Conservation (phyloP, 139 green algal species). For the Coelastrella sp. region DNA sequence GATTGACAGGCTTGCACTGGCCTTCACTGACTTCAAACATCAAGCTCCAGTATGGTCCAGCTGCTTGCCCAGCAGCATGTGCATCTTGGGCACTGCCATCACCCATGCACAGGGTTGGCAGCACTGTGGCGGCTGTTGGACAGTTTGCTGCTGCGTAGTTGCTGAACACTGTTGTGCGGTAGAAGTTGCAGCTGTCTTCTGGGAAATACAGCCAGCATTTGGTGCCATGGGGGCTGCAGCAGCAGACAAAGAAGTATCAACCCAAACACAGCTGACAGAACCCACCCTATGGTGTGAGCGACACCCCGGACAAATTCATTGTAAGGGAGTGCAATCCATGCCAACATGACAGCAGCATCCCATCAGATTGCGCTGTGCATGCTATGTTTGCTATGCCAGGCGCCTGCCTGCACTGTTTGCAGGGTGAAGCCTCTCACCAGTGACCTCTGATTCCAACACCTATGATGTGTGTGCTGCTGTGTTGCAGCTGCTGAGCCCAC, state of each 20-base stretch:
- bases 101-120: constrained; percentile 82
- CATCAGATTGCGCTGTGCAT: too few species aligned
- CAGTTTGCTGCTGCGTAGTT: constrained; percentile 92
- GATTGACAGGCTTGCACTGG: constrained; percentile 81
- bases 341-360: too few species aligned
- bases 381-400: too few species aligned
- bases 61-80: neutral
- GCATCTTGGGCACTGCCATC: constrained; percentile 60
- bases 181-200: constrained; percentile 92
- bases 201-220: constrained; percentile 98
- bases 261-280: neutral
- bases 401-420: too few species aligned
- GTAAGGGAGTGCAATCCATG: too few species aligned
- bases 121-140: constrained; percentile 63
- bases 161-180: constrained; percentile 91
- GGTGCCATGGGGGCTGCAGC: constrained; percentile 77
- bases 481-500: constrained; percentile 78
- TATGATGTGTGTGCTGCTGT: constrained; percentile 89
- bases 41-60: constrained; percentile 91
- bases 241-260: neutral
- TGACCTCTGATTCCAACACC: constrained; percentile 75
- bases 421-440: constrained; percentile 33
- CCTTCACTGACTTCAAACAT: constrained; percentile 94
- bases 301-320: too few species aligned
- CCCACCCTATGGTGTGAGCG: too few species aligned